A percentile compares a stretch with the other conserved stretches of the same genome.
These are phyloP conservation scores for Trichophaea hybrida DNA, from an alignment of 2,329 filamentous ascomycete genomes.

Conservation along the genomic window DNA sequence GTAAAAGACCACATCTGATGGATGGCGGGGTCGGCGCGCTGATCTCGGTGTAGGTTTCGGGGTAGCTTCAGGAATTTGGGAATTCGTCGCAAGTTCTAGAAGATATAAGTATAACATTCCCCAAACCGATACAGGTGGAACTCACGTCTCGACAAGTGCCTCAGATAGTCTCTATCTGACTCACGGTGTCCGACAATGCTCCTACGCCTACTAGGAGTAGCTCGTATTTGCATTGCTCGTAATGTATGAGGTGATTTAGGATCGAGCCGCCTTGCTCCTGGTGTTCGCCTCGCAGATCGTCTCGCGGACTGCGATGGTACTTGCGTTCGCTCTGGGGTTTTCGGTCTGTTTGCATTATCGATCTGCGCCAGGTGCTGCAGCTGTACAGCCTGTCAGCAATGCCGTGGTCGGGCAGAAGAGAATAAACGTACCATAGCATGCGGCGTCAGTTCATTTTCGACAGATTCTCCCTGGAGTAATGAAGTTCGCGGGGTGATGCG, in stretches of 20 bases:
- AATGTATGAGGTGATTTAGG: slow-evolving; percentile 5
- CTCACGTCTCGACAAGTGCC: background rate
- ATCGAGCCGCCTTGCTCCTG: slow-evolving; percentile 15
- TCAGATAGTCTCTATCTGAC: background rate
- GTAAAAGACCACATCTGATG: background rate
- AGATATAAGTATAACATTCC: background rate
- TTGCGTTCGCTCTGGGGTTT: background rate
- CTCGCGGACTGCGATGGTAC: background rate
- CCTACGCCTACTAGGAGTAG: background rate
- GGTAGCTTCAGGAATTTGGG: background rate
- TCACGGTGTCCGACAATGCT: background rate
- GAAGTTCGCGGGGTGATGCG: no score
- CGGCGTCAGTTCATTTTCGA: no score
- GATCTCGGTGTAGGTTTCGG: background rate
- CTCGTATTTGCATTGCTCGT: background rate
- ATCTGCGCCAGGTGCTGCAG: background rate
- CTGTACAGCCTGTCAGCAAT: background rate
- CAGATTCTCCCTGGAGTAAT: no score
- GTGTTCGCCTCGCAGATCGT: slow-evolving; percentile 15
- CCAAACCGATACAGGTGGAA: background rate
- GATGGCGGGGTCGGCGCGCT: background rate
- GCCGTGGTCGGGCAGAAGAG: background rate
- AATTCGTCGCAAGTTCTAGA: background rate
- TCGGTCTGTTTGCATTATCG: background rate
- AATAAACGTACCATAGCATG: background rate